Conservation (phyloP, 208 protist genomes). For the Acanthamoeba castellanii region DNA sequence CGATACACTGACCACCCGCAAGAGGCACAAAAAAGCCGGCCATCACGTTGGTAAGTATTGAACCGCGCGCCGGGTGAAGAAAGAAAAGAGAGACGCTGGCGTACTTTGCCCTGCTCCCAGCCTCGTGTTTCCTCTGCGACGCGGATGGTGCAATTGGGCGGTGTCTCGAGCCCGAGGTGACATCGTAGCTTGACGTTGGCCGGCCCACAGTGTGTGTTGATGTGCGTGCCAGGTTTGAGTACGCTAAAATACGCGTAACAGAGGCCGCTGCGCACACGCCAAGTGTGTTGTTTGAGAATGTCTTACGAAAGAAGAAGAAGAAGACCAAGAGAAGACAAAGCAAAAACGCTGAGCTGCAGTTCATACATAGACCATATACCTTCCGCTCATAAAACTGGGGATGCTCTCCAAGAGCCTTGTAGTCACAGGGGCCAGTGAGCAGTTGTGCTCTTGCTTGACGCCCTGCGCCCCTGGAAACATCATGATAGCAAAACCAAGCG, state of each 20-base stretch:
- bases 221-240: constrained; percentile 69
- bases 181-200: constrained; percentile 74
- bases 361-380: no score
- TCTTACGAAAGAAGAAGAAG: background rate
- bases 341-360: no score
- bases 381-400: constrained; percentile 17
- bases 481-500: background rate
- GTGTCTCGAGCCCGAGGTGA: constrained; percentile 56
- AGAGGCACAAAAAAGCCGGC: background rate
- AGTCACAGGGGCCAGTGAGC: constrained; percentile 45
- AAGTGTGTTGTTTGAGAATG: background rate
- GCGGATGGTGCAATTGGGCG: constrained; percentile 19
- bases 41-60: background rate
- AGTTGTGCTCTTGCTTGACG: constrained; percentile 64
- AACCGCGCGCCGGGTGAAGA: background rate
- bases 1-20: background rate
- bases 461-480: background rate
- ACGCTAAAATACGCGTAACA: constrained; percentile 72
- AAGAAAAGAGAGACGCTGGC: background rate
- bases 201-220: constrained; percentile 64
- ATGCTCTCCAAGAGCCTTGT: constrained; percentile 72
- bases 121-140: constrained; percentile 21
- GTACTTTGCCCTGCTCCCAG: constrained; percentile 68
- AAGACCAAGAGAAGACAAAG: background rate
- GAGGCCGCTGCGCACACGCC: background rate